Evolutionary conservation across 306 rosid genomes (phyloP), one percentile per base, ranked within the genome.

Genomic region (Rubus idaeus): DNA sequence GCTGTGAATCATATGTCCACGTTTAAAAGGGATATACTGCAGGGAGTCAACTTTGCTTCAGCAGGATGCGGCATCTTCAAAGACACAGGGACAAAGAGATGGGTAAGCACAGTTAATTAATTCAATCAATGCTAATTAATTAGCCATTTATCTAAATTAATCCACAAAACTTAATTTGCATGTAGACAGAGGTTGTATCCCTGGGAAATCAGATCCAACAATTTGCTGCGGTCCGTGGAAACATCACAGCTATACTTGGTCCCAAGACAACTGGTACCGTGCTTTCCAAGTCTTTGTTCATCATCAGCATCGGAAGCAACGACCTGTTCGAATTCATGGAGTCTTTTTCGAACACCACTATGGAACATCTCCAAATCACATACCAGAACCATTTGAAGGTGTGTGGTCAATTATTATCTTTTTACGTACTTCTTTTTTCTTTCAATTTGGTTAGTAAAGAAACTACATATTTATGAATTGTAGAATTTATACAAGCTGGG

Each of bases 21-120:
- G 37, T 87, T 79, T 55, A 77, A 81, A 61, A 74, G 41, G 53
- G 75, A 64, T 44, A 75, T 87, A 44, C 71, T 83, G 9, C 41
- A 1, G 10, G 93, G 90, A 3, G 83, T 69, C 0, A 89, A 89
- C 79, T 89, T 89, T 83, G 93, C 88, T 3, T 89, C 89, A 10
- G 88, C 8, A 1, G 90, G 90, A 2, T 57, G 86, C 68, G 89
- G 90, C 63, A 80, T 89, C 68, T 84, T 84, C 20, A 26, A 14
- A 11, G 23, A 57, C 0, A 89, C 93, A 4, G 93, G 90, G 12
- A n/a, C 0, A 8, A 4, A 11, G 3, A 0, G 40, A 55, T 55
- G 61, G 61, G 61, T 55, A 53, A 18, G 60, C 26, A 56, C 62
- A 7, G 1, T 11, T 50, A 11, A 50, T 1, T 50, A 13, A 50